Evolutionary conservation across 495 filamentous ascomycete species (phyloP).

Genomic region (Pyrenula aspistea): DNA sequence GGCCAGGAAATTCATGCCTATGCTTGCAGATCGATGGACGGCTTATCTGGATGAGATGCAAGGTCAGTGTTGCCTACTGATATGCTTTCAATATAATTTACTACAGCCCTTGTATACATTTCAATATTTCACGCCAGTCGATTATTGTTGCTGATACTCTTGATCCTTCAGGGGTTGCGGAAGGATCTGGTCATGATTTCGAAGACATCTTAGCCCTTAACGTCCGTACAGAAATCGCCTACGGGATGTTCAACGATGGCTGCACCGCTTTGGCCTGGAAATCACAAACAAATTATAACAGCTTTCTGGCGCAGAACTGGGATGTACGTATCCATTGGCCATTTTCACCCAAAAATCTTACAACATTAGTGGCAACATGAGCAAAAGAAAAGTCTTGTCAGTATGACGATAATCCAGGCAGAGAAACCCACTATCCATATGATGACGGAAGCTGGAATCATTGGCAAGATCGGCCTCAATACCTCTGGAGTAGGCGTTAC

Average conservation of each 20-base stretch:
- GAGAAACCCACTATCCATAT: constrained; percentile 37
- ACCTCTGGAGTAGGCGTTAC: constrained; percentile 48
- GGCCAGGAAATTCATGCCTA: constrained; percentile 30
- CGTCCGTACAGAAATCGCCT: constrained; percentile 54
- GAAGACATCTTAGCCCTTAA: constrained; percentile 54
- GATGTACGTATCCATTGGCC: constrained; percentile 23
- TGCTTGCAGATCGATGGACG: constrained; percentile 26
- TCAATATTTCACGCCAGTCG: too few species aligned
- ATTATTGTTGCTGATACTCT: too few species aligned
- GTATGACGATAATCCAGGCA: constrained; percentile 36
- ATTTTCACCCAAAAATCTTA: background rate
- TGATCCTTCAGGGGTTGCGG: constrained; percentile 44
- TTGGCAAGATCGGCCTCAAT: constrained; percentile 64
- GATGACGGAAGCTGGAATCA: constrained; percentile 51
- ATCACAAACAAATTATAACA: constrained; percentile 13
- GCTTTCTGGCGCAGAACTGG: constrained; percentile 56
- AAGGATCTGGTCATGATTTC: constrained; percentile 39
- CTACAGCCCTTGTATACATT: too few species aligned
- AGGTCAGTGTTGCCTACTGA: constrained; percentile 11
- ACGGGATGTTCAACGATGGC: constrained; percentile 51
- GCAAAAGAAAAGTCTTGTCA: constrained; percentile 41
- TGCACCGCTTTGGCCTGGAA: constrained; percentile 50
- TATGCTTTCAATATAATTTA: background rate
- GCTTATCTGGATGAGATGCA: constrained; percentile 38
- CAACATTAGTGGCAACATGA: constrained; percentile 1